A percentile compares a stretch with the other conserved stretches of the same genome.
phyloP scores from a whole-genome alignment of 176 grass and related monocot genomes.

The Luzula sylvatica region DNA sequence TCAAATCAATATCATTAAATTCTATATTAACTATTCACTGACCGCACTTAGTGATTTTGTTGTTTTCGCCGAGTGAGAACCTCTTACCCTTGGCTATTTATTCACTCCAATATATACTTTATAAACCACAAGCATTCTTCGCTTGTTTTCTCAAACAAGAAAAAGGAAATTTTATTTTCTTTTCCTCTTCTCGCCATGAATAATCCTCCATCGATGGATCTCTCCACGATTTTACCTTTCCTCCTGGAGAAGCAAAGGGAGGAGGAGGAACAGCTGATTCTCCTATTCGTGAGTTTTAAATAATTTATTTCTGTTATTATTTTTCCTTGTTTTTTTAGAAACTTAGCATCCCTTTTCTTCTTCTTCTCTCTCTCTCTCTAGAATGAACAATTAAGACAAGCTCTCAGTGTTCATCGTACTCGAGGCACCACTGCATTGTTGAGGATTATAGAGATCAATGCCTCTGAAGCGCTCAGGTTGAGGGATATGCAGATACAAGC shows the following conservation, averaged over 20 bases:
- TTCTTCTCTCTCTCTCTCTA: constrained; percentile 2
- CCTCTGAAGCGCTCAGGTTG: not conserved
- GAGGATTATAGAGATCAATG: not conserved
- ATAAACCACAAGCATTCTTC: not conserved
- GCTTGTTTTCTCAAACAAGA: constrained; percentile 7
- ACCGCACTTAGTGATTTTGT: constrained; percentile 19
- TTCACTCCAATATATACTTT: constrained; percentile 6
- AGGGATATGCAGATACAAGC: not conserved
- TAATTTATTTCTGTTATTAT: not conserved
- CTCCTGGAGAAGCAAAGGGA: constrained; percentile 9
- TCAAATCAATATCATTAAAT: constrained; percentile 19
- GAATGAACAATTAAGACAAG: constrained; percentile 10
- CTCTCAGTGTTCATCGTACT: not conserved
- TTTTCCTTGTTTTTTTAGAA: not conserved
- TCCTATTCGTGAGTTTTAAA: constrained; percentile 12
- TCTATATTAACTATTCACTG: constrained; percentile 3
- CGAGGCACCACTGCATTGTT: not conserved
- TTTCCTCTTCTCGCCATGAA: not conserved
- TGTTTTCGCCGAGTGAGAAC: constrained; percentile 1
- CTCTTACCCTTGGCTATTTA: constrained; percentile 16
- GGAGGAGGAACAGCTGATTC: constrained; percentile 16
- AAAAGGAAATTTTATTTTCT: not conserved
- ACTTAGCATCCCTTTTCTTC: not conserved
- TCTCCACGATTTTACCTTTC: constrained; percentile 2
- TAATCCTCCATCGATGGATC: constrained; percentile 10